Conservation (phyloP, 169 alveolate species). For the Eimeria falciformis region DNA sequence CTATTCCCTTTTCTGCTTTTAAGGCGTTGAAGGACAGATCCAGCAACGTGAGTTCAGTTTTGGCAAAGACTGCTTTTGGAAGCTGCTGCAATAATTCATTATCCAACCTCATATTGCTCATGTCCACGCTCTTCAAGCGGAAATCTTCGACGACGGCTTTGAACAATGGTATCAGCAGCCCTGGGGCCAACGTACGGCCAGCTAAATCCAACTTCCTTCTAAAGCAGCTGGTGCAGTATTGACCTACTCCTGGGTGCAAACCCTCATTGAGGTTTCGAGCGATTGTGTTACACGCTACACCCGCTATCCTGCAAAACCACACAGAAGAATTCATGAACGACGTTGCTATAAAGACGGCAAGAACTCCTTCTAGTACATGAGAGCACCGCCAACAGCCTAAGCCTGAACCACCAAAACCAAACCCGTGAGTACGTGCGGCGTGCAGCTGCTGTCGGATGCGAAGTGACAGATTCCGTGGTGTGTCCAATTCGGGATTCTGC, state of each 20-base stretch:
- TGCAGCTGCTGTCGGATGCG: no score
- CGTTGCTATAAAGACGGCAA: no score
- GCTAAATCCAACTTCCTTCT: constrained; percentile 40
- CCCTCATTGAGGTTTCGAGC: constrained; percentile 33
- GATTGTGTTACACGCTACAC: constrained; percentile 39
- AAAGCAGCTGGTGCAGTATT: constrained; percentile 67
- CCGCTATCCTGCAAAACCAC: constrained; percentile 34
- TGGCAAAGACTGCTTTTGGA: constrained; percentile 11
- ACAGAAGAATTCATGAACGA: no score
- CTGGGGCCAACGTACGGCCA: constrained; percentile 36
- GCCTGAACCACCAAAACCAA: no score
- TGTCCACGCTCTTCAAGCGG: constrained; percentile 56
- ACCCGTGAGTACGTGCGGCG: no score
- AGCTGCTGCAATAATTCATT: constrained; percentile 17
- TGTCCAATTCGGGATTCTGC: no score
- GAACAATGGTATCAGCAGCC: constrained; percentile 36
- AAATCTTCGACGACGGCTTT: constrained; percentile 1
- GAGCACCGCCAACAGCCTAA: no score
- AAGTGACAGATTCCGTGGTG: no score
- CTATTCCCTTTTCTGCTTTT: not conserved
- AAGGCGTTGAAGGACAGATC: constrained; percentile 47
- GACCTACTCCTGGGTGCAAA: constrained; percentile 68
- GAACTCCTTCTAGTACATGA: no score
- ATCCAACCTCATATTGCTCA: constrained; percentile 62
- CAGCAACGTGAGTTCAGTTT: constrained; percentile 18